Conservation (phyloP, 1,284 basidiomycete genomes). For the Sphaerobolus stellatus region DNA sequence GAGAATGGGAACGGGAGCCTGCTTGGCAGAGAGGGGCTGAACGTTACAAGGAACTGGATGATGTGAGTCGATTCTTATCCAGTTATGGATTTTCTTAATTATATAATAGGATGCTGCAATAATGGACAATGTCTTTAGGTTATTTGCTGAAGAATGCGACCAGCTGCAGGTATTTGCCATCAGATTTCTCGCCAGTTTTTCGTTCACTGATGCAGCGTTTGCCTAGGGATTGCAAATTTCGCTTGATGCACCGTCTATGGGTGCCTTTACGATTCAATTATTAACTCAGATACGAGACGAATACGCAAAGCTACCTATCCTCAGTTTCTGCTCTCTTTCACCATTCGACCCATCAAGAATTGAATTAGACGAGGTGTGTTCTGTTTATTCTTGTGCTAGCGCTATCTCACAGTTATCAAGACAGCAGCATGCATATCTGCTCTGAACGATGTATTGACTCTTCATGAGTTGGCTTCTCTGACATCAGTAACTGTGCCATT, state of each 20-base stretch:
- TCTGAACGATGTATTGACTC: constrained; percentile 61
- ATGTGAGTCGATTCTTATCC: constrained; percentile 37
- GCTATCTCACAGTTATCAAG: constrained; percentile 18
- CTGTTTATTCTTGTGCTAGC: constrained; percentile 12
- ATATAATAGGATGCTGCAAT: constrained; percentile 48
- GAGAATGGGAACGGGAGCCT: constrained; percentile 53
- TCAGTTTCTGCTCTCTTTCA: constrained; percentile 60
- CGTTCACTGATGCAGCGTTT: not conserved
- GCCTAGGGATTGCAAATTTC: constrained; percentile 65
- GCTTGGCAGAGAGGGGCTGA: constrained; percentile 58
- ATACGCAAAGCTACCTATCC: constrained; percentile 52
- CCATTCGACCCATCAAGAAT: constrained; percentile 33
- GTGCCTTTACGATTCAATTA: constrained; percentile 58
- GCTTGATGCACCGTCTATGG: constrained; percentile 61
- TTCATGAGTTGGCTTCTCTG: constrained; percentile 52
- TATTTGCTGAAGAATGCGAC: constrained; percentile 72
- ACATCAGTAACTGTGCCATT: constrained; percentile 58
- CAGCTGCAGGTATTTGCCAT: constrained; percentile 56
- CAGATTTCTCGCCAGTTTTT: not conserved
- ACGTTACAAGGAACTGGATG: constrained; percentile 51
- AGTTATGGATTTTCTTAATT: not conserved
- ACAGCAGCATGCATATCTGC: constrained; percentile 35
- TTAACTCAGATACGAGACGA: constrained; percentile 64
- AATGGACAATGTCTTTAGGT: constrained; percentile 65
- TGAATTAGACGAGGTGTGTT: constrained; percentile 46